Evolutionary conservation across 495 filamentous ascomycete species (phyloP), one percentile per base, ranked within the genome.

Genomic region (Usnea hakonensis): DNA sequence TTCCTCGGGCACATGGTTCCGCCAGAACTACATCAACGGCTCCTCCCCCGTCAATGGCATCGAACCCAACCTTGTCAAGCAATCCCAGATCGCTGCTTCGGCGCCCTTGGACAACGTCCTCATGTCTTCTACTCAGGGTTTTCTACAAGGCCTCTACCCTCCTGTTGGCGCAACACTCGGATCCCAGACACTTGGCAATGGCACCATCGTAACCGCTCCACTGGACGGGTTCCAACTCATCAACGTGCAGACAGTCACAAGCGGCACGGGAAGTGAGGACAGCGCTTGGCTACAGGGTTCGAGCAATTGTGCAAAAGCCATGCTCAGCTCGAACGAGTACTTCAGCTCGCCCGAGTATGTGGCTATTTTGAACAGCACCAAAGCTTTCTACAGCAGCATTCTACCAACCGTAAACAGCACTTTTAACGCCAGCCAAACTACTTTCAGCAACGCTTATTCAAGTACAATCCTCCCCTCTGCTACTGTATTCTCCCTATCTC

Each of bases 391-490:
- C 78, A 61, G 79, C 67, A 77, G 73, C 33, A 66, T 93, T 36
- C 70, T 82, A 16, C 83, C 86, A 11, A 73, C 87, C 44, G 76
- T 90, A 71, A 82, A 85, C 69, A 66, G 70, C 37, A 81, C 84
- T 5, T 87, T 88, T 69, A 69, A 68, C 37, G 68, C 74, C 21
- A 73, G 67, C 40, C 66, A 82, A 55, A 80, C 83, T 57, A 85
- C 48, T 65, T 91, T 82, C 77, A 84, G 85, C 71, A 90, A 90
- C 68, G 88, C 85, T 30, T 92, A 90, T 73, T 73, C 77, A 59
- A 87, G 80, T 83, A 50, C 59, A 67, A 57, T 35, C 1, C 11
- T 30, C 16, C 23, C 52, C 1, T 30, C 32, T 33, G 3, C 23
- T 44, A 60, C 44, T 57, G 38, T 30, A 43, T 48, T 30, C 13